Conservation (phyloP, 1,139 yeast species). For the Blastobotrys buckinghamii region DNA sequence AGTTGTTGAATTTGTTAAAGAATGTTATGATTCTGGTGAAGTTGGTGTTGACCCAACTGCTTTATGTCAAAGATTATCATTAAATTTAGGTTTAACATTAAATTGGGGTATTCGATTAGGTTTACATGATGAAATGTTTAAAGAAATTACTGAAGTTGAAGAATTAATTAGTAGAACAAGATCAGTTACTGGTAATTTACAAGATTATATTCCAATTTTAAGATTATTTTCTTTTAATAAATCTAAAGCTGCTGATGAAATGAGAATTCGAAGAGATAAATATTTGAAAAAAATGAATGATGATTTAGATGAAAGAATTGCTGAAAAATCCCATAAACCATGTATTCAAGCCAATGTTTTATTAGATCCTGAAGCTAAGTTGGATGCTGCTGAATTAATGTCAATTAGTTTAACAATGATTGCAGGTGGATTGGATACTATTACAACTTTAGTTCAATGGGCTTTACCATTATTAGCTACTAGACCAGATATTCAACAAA, state of each 20-base stretch:
- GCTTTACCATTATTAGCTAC: conserved; percentile 48
- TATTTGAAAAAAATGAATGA: conserved; percentile 40
- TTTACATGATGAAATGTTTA: conserved; percentile 37
- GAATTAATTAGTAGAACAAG: conserved; percentile 54
- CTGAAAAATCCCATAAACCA: conserved; percentile 24
- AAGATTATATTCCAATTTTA: conserved; percentile 55
- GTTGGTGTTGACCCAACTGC: conserved; percentile 39
- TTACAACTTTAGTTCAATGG: conserved; percentile 54
- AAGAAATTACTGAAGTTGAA: conserved; percentile 59
- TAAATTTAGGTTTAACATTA: conserved; percentile 50
- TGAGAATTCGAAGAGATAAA: conserved; percentile 44
- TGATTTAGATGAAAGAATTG: conserved; percentile 25
- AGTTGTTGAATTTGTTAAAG: conserved; percentile 26
- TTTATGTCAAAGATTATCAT: conserved; percentile 44
- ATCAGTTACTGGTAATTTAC: conserved; percentile 56
- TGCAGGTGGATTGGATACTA: conserved; percentile 71
- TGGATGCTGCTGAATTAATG: conserved; percentile 43
- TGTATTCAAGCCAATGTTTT: conserved; percentile 43
- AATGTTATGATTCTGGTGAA: conserved; percentile 12
- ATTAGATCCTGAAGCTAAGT: conserved; percentile 23
- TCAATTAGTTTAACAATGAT: conserved; percentile 67
- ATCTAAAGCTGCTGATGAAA: conserved; percentile 34
- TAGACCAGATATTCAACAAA: conserved; percentile 44
- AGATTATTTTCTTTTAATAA: conserved; percentile 32
- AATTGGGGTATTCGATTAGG: conserved; percentile 59